Conservation (phyloP, 306 rosid species). For the Cicer pinnatifidum region DNA sequence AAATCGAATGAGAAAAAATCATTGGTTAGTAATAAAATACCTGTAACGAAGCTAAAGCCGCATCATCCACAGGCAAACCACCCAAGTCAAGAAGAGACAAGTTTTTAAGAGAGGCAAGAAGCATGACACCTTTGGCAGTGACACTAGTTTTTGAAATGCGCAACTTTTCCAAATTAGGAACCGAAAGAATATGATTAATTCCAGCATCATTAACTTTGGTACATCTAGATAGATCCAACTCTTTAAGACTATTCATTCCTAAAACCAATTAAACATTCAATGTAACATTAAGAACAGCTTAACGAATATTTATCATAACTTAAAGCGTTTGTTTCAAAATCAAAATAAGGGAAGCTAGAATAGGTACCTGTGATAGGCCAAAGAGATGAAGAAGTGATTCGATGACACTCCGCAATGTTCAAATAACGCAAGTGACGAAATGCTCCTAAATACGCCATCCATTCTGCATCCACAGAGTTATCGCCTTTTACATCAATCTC, state of each 20-base stretch:
- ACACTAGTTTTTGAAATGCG: slow-evolving; percentile 72
- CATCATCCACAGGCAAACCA: slow-evolving; percentile 84
- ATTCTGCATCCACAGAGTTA: slow-evolving; percentile 70
- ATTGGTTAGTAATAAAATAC: slow-evolving; percentile 39
- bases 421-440: slow-evolving; percentile 63
- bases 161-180: slow-evolving; percentile 66
- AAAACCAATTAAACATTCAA: slow-evolving; percentile 37
- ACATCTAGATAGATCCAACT: slow-evolving; percentile 82
- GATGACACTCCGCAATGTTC: slow-evolving; percentile 68
- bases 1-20: neutral
- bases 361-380: slow-evolving; percentile 74
- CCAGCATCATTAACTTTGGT: slow-evolving; percentile 74
- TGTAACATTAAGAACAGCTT: neutral
- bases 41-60: slow-evolving; percentile 63
- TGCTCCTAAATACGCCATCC: slow-evolving; percentile 96
- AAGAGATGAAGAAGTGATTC: slow-evolving; percentile 66
- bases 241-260: slow-evolving; percentile 70
- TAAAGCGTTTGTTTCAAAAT: no score
- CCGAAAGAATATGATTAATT: slow-evolving; percentile 66
- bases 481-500: slow-evolving; percentile 68
- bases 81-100: slow-evolving; percentile 82
- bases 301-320: no score
- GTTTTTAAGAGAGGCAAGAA: slow-evolving; percentile 64
- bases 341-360: neutral
- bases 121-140: slow-evolving; percentile 66